Base-by-base conservation (phyloP, 805 yeast genomes). In the Yarrowia porcina region DNA sequence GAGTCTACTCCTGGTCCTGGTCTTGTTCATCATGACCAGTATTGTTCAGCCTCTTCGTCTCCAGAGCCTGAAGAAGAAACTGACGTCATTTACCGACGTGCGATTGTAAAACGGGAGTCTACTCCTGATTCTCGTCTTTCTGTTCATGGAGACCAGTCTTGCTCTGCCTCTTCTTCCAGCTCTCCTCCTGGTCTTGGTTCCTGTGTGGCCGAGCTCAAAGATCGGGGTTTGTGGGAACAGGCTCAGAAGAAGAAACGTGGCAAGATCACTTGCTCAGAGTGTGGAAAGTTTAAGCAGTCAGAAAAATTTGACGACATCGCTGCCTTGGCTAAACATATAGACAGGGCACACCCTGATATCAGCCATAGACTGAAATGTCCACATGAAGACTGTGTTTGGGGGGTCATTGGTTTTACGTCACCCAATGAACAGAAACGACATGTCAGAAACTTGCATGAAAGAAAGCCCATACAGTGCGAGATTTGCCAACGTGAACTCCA, bases 301-400 rank as follows among this genome's bases (percentile, higher is more conserved):
- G 39, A 35, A 7, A 35, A 36, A n/a, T 36, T 10, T 33, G 25
- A 23, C 25, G 20, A 35, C 8, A 9, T 36, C 8, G 59, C 44
- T 3, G 44, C 35, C 32, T 44, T 52, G 2, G 59, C 59, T 3
- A 33, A 17, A 18, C 59, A 52, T 20, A 23, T 52, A 33, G 59
- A 52, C 33, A 12, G 27, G 25, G 17, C 2, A 1, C 59, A 52
- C 12, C 11, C 3, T 4, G 44, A 52, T 11, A n/a, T 33, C 17
- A 52, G 44, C 35, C 44, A 52, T 18, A n/a, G 59, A 36, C 44
- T 35, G 33, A 52, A 35, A 9, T 52, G 59, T 52, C 59, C 59
- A 2, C 32, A 52, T 8, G 4, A 7, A 4, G 38, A 25, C 1
- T 52, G 59, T 25, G 59, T 25, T 4, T 52, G 59, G 59, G 23